Conservation (phyloP, 257 asterid genomes). For the Petrea volubilis region DNA sequence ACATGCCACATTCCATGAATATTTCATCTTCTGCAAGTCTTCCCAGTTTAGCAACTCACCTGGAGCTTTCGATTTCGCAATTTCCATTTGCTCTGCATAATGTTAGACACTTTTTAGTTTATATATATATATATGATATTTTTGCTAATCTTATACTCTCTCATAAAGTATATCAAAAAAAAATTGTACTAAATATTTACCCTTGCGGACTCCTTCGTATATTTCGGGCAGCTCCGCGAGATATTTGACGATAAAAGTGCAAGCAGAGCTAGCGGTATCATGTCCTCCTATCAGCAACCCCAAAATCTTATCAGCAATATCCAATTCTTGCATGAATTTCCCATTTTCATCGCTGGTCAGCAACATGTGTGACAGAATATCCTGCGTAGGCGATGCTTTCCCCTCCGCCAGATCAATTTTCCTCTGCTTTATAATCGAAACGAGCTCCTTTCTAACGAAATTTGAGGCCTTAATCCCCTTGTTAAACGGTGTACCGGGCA, state of each 20-base stretch:
- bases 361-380: slow-evolving; percentile 42
- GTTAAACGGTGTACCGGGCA: slow-evolving; percentile 37
- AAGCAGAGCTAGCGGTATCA: slow-evolving; percentile 33
- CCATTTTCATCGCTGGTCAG: slow-evolving; percentile 38
- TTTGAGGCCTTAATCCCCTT: slow-evolving; percentile 41
- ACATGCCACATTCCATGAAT: slow-evolving; percentile 42
- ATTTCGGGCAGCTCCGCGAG: slow-evolving; percentile 30
- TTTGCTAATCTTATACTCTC: background rate
- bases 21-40: slow-evolving; percentile 41
- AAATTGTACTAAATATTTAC: background rate
- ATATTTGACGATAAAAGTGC: slow-evolving; percentile 32
- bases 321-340: slow-evolving; percentile 35
- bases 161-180: background rate
- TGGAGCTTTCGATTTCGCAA: slow-evolving; percentile 27
- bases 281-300: slow-evolving; percentile 32
- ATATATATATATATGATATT: background rate
- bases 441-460: slow-evolving; percentile 27
- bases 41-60: slow-evolving; percentile 36
- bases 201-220: slow-evolving; percentile 25
- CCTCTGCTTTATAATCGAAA: slow-evolving; percentile 26
- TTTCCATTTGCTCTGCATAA: slow-evolving; percentile 38
- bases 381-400: slow-evolving; percentile 34
- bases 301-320: slow-evolving; percentile 33
- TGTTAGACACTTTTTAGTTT: background rate
- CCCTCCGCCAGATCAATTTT: slow-evolving; percentile 36